A percentile compares a stretch with the other conserved stretches of the same genome.
These are phyloP conservation scores for Groenewaldozyma auringiensis DNA, from an alignment of 1,139 yeast genomes.

Conservation along the genomic window DNA sequence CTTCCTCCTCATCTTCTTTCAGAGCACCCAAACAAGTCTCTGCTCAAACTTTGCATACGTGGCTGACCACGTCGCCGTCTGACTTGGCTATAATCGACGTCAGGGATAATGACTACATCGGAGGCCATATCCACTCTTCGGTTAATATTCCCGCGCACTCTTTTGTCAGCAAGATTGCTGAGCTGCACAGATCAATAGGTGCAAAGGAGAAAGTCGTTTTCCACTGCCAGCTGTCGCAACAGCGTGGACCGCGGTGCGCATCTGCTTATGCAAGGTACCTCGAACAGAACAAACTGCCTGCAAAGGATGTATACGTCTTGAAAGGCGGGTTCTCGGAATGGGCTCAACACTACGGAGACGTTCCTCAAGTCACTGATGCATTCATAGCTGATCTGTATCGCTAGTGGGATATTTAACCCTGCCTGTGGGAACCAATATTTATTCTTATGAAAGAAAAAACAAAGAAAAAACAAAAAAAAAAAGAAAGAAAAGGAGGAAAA, in stretches of 20 bases:
- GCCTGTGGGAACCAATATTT: too few species aligned
- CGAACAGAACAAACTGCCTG: slow-evolving; percentile 31
- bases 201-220: slow-evolving; percentile 56
- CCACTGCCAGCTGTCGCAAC: slow-evolving; percentile 87
- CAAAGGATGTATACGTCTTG: slow-evolving; percentile 58
- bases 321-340: slow-evolving; percentile 81
- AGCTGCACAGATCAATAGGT: slow-evolving; percentile 36
- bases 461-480: too few species aligned
- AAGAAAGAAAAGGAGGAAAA: too few species aligned
- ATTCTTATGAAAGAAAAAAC: too few species aligned
- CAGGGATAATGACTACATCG: slow-evolving; percentile 69
- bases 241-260: slow-evolving; percentile 83
- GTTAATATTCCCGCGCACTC: slow-evolving; percentile 54
- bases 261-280: slow-evolving; percentile 53
- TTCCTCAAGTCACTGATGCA: slow-evolving; percentile 52
- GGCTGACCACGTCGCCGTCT: slow-evolving; percentile 21
- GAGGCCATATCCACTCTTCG: slow-evolving; percentile 66
- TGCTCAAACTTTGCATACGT: slow-evolving; percentile 21
- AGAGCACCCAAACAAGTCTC: slow-evolving; percentile 8
- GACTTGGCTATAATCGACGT: slow-evolving; percentile 68
- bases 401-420: too few species aligned
- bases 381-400: slow-evolving; percentile 23
- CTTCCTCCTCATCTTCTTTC: too few species aligned
- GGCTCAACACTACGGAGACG: slow-evolving; percentile 70
- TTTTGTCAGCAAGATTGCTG: slow-evolving; percentile 39